Evolutionary conservation across 73 alveolate genomes (phyloP).

Genomic region (Breviolum minutum): DNA sequence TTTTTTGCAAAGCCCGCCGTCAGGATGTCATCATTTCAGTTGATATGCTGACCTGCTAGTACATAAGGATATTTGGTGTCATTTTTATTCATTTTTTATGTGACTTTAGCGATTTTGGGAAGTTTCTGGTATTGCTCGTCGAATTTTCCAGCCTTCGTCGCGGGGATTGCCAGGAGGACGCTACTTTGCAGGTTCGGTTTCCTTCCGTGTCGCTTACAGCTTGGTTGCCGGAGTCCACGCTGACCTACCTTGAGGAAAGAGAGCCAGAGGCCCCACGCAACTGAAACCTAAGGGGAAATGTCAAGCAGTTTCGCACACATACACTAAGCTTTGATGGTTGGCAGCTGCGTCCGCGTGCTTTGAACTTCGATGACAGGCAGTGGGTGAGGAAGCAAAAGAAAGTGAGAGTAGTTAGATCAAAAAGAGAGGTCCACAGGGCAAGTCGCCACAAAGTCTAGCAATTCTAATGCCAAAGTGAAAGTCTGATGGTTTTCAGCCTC

Average conservation of each 20-base stretch:
- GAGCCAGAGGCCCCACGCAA: constrained; percentile 6
- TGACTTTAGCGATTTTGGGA: background rate
- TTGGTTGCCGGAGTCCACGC: constrained; percentile 93
- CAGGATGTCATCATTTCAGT: no score
- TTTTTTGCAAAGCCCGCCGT: background rate
- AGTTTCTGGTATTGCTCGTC: background rate
- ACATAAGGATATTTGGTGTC: no score
- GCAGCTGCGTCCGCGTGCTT: background rate
- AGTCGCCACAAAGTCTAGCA: background rate
- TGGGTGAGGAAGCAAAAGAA: constrained; percentile 26
- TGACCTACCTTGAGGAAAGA: constrained; percentile 66
- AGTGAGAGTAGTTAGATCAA: constrained; percentile 53
- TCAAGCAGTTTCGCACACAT: background rate
- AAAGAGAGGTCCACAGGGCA: constrained; percentile 36
- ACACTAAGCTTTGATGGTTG: no score
- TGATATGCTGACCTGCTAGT: no score
- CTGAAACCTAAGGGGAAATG: background rate
- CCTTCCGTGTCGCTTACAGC: constrained; percentile 93
- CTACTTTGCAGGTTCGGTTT: constrained; percentile 94
- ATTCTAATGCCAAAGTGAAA: background rate
- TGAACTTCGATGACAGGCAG: background rate
- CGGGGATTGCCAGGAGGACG: constrained; percentile 65
- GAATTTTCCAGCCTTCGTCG: background rate
- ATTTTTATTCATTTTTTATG: background rate
- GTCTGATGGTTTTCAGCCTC: constrained; percentile 57